Conservation (phyloP, 2,329 filamentous ascomycete species). For the Ophiostoma sp. region DNA sequence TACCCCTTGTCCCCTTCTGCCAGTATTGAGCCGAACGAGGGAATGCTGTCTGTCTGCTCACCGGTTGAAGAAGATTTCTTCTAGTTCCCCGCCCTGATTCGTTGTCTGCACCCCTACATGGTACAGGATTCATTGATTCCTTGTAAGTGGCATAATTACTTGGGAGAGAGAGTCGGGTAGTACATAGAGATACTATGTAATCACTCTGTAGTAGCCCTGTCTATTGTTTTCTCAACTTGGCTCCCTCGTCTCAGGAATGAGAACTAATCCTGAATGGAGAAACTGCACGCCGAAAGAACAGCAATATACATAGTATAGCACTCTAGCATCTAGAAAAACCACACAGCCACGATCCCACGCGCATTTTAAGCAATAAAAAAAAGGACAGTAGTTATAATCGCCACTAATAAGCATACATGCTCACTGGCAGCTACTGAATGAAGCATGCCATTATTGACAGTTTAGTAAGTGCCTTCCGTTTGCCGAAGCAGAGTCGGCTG, state of each 20-base stretch:
- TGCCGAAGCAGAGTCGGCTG: background rate
- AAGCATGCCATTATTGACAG: background rate
- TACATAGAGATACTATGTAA: background rate
- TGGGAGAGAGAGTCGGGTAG: background rate
- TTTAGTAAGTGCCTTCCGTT: background rate
- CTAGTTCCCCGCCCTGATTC: background rate
- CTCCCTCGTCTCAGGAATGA: background rate
- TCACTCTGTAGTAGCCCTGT: too few species aligned
- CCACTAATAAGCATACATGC: background rate
- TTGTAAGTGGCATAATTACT: background rate
- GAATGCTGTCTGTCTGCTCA: background rate
- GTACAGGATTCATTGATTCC: background rate
- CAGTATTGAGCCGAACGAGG: background rate
- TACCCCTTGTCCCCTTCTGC: background rate
- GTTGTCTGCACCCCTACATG: background rate
- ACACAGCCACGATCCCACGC: background rate
- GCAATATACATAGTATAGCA: background rate
- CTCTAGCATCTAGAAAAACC: background rate
- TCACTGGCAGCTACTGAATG: background rate
- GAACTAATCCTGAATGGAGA: background rate
- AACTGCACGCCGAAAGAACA: background rate
- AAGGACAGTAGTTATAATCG: background rate
- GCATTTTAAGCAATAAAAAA: background rate
- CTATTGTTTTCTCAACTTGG: background rate
- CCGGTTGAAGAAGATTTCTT: conserved; percentile 6